Conservation (phyloP, 176 grass and related monocot genomes). For the Lolium rigidum region DNA sequence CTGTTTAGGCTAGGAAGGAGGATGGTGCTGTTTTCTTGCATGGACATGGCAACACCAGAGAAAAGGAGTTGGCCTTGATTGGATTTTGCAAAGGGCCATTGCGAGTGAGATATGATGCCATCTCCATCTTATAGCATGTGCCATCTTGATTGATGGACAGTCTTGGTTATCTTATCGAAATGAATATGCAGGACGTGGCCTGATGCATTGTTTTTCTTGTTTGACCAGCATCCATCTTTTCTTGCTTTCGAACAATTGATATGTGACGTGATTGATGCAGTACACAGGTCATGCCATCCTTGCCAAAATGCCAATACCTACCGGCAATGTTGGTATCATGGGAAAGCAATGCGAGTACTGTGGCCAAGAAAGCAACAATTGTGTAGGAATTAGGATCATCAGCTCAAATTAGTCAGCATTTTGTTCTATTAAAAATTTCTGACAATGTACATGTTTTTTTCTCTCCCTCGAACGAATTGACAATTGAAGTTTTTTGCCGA, state of each 20-base stretch:
- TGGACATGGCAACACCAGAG: background rate
- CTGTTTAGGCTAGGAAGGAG: background rate
- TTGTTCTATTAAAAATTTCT: conserved; percentile 38
- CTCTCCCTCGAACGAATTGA: conserved; percentile 36
- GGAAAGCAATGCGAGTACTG: background rate
- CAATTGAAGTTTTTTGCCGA: background rate
- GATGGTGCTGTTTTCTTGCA: background rate
- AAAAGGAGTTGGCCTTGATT: background rate
- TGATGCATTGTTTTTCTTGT: background rate
- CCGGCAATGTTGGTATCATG: background rate
- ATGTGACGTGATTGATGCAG: background rate
- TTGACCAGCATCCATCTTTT: background rate
- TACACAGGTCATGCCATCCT: background rate
- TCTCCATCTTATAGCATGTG: background rate
- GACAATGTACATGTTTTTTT: conserved; percentile 33
- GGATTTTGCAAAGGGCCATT: background rate
- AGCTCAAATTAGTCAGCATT: background rate
- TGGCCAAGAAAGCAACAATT: background rate
- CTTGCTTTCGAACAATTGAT: background rate
- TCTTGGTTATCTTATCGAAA: conserved; percentile 34
- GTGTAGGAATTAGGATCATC: background rate
- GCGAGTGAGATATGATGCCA: background rate
- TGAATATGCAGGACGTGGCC: background rate
- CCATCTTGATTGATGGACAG: background rate
- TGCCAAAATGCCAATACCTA: background rate